Evolutionary conservation across 495 filamentous ascomycete genomes (phyloP), one percentile per base, ranked within the genome.

Genomic region (Opeltia flavorubescens): DNA sequence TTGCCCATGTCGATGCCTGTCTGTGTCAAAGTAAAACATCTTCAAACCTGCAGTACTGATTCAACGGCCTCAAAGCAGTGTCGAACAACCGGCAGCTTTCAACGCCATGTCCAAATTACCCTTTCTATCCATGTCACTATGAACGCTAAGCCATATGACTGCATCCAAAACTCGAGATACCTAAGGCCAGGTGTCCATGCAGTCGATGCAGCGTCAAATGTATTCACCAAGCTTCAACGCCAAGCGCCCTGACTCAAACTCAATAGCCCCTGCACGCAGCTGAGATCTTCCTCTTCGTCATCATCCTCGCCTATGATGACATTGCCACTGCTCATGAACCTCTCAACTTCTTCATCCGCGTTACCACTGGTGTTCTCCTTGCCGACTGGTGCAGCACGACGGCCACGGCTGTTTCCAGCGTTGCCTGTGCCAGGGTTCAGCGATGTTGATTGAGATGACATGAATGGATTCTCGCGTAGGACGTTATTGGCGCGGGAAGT

Each of bases 251-350:
- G 71, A 49, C 77, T 88, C 46, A 94, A 65, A 23, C 79, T 83
- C 40, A 94, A 59, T 44, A 94, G 62, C 26, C 81, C 81, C 47
- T 86, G 84, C 24, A 89, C 75, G 49, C 83, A 86, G 59, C 87
- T 84, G 55, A 86, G 64, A 55, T 89, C 83, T 50, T 75, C 76
- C 56, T 75, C 75, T 49, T 70, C 74, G 15, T 69, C 64, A 45
- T 75, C 72, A 36, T 41, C 38, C n/a, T 26, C 21, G 7, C 38
- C 38, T 18, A 36, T 18, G 8, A 18, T 36, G 53, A 73, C 72
- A 52, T 71, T 81, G 5, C 77, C 77, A 29, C 74, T 73, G 17
- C 71, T 61, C 80, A 86, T 85, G 59, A 87, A 84, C 1, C 68
- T 66, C 30, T 78, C 76, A 9, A 86, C 72, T 24, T 87, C 81